These are phyloP conservation scores for Auriscalpium microsporum DNA, from an alignment of 768 basidiomycete species.

Conservation along the genomic window DNA sequence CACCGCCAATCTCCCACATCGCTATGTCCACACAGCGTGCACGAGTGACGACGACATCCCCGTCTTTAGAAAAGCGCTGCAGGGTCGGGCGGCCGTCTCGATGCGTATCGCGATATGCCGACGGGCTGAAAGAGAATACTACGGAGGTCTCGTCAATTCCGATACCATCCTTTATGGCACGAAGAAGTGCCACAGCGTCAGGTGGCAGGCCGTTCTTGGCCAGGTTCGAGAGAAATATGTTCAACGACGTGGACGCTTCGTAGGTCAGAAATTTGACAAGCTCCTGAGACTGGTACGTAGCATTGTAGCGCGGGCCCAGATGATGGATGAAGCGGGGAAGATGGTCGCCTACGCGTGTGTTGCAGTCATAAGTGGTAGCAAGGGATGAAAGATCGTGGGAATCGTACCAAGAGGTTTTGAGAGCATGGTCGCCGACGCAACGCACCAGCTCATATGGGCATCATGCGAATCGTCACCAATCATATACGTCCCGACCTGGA, in stretches of 20 bases:
- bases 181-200: slow-evolving; percentile 33
- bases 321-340: slow-evolving; percentile 70
- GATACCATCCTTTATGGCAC: slow-evolving; percentile 42
- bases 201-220: slow-evolving; percentile 26
- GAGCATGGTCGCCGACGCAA: slow-evolving; percentile 58
- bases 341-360: slow-evolving; percentile 45
- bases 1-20: slow-evolving; percentile 79
- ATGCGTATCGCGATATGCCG: slow-evolving; percentile 14
- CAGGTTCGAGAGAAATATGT: slow-evolving; percentile 57
- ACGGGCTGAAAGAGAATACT: slow-evolving; percentile 31
- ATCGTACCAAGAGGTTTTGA: slow-evolving; percentile 46
- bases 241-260: slow-evolving; percentile 75
- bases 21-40: slow-evolving; percentile 62
- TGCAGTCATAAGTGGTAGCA: too few relatives aligned
- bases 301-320: slow-evolving; percentile 70
- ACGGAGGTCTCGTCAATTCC: slow-evolving; percentile 32
- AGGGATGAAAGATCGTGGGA: too few relatives aligned
- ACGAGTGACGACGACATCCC: slow-evolving; percentile 53
- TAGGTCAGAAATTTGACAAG: slow-evolving; percentile 76
- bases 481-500: slow-evolving; percentile 34
- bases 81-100: slow-evolving; percentile 3
- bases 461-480: slow-evolving; percentile 46
- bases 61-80: slow-evolving; percentile 24
- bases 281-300: slow-evolving; percentile 64
- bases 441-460: slow-evolving; percentile 53